Evolutionary conservation across 257 asterid species (phyloP).

Genomic region (Misopates orontium): DNA sequence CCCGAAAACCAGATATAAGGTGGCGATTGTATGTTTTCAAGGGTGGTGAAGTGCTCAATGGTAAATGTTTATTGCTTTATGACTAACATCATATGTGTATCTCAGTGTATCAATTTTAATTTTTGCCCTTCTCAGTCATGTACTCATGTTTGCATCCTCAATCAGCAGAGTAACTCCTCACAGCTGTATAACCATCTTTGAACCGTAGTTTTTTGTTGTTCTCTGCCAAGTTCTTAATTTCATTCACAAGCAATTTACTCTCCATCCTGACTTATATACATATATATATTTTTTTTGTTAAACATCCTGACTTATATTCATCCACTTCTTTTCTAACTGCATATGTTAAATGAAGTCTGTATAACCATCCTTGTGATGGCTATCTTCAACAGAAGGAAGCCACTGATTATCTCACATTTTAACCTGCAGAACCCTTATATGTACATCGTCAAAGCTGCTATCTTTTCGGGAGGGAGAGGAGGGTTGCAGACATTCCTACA

Average conservation of each 20-base stretch:
- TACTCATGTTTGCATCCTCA: neutral
- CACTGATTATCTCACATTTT: constrained; percentile 19
- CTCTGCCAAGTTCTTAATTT: constrained; percentile 13
- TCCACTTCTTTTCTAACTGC: constrained; percentile 11
- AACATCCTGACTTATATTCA: neutral
- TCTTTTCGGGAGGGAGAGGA: constrained; percentile 97
- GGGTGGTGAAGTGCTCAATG: constrained; percentile 88
- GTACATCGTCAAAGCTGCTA: constrained; percentile 95
- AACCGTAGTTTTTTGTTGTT: neutral
- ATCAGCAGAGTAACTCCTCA: too few relatives aligned
- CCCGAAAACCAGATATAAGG: constrained; percentile 77
- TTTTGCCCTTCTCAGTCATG: constrained; percentile 10
- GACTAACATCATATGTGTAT: neutral
- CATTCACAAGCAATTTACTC: neutral
- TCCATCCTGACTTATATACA: too few relatives aligned
- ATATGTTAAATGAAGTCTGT: neutral
- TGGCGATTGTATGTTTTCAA: constrained; percentile 97
- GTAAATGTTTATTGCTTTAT: constrained; percentile 39
- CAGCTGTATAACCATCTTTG: neutral
- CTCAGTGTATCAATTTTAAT: constrained; percentile 8
- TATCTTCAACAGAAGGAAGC: constrained; percentile 2
- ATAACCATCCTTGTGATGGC: constrained; percentile 5
- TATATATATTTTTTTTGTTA: too few relatives aligned
- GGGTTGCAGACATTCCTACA: constrained; percentile 92
- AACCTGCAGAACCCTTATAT: constrained; percentile 76